phyloP scores from a whole-genome alignment of 1,284 basidiomycete species.

The Melampsora larici-populina region DNA sequence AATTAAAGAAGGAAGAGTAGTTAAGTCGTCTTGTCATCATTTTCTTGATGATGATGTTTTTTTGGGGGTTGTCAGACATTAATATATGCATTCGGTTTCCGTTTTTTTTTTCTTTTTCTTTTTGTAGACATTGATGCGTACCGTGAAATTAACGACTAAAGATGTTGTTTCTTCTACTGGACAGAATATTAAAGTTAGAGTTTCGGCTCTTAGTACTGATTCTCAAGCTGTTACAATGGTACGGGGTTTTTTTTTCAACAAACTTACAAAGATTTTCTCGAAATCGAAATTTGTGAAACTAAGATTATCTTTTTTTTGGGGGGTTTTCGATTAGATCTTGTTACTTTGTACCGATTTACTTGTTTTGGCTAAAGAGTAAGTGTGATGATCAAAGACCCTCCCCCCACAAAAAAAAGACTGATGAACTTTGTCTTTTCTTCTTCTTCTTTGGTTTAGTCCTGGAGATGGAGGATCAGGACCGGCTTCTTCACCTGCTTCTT shows the following conservation, averaged over 20 bases:
- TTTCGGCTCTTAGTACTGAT: conserved; percentile 37
- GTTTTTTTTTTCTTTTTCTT: neutral
- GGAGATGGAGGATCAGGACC: conserved; percentile 35
- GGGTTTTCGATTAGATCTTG: conserved; percentile 35
- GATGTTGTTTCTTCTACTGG: conserved; percentile 10
- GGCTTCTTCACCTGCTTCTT: conserved; percentile 6
- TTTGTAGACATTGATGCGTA: conserved; percentile 29
- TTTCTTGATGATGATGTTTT: neutral
- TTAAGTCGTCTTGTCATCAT: no score
- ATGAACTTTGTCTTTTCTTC: neutral
- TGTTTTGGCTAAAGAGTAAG: conserved; percentile 40
- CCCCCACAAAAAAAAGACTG: no score
- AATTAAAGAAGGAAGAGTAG: conserved; percentile 51
- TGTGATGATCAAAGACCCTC: no score
- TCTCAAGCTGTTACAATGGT: conserved; percentile 35
- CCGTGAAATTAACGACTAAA: conserved; percentile 28
- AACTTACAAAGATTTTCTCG: no score
- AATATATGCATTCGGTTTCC: neutral
- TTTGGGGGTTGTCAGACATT: no score
- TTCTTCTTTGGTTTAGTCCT: conserved; percentile 12
- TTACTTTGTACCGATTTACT: conserved; percentile 40
- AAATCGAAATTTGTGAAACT: no score
- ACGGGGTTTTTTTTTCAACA: no score
- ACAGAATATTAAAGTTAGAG: conserved; percentile 7
- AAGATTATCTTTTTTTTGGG: neutral